phyloP scores from a whole-genome alignment of 2,329 filamentous ascomycete genomes.

The Hypoxylon sp. region DNA sequence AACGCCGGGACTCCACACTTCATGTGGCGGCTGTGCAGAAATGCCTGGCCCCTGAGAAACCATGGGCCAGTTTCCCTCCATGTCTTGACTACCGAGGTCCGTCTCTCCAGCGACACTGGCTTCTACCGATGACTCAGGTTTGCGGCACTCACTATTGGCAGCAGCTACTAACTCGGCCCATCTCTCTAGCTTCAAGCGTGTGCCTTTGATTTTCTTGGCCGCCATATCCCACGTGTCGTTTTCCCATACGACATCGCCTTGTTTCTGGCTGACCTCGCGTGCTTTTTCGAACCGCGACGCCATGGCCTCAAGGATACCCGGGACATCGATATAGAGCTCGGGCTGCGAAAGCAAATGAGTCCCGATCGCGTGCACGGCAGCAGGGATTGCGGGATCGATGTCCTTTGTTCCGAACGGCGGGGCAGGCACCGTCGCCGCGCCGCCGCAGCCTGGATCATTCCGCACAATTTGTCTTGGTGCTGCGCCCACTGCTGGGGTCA shows the following conservation, averaged over 20 bases:
- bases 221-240: conserved; percentile 64
- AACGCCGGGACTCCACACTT: conserved; percentile 41
- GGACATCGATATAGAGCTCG: conserved; percentile 61
- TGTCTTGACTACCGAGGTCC: conserved; percentile 10
- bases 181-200: conserved; percentile 60
- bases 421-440: conserved; percentile 11
- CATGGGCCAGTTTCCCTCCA: conserved; percentile 32
- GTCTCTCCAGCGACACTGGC: conserved; percentile 5
- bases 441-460: conserved; percentile 26
- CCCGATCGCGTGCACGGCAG: conserved; percentile 58
- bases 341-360: conserved; percentile 60
- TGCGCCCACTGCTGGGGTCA: not conserved
- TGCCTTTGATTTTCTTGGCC: conserved; percentile 62
- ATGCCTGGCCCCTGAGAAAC: conserved; percentile 22
- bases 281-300: conserved; percentile 60
- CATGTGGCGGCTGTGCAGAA: conserved; percentile 14
- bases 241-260: conserved; percentile 53
- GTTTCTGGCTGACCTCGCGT: conserved; percentile 44
- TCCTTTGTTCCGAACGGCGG: conserved; percentile 46
- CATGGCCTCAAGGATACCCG: conserved; percentile 58
- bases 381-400: conserved; percentile 56
- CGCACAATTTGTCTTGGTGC: conserved; percentile 7
- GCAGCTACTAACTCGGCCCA: conserved; percentile 62
- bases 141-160: conserved; percentile 50
- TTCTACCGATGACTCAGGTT: conserved; percentile 8